A percentile compares a stretch with the other conserved stretches of the same genome.
These are phyloP conservation scores for Prinsepia uniflora DNA, from an alignment of 306 rosid species.

Conservation along the genomic window DNA sequence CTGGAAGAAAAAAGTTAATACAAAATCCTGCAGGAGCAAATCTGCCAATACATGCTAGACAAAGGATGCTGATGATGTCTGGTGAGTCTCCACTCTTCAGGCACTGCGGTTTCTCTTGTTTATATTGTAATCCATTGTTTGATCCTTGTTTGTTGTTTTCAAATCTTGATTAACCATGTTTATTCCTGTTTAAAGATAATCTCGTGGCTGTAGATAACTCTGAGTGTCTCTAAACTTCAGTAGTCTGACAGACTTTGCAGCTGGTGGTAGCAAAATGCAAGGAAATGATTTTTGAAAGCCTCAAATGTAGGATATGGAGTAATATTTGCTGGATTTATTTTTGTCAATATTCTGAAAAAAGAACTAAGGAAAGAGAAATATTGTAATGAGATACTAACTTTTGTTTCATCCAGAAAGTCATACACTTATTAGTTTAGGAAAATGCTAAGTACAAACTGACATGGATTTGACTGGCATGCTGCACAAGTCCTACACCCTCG, in stretches of 20 bases:
- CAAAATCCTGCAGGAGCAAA: constrained; percentile 61
- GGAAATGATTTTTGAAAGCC: neutral
- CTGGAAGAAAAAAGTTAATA: constrained; percentile 66
- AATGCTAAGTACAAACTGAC: neutral
- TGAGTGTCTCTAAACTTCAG: neutral
- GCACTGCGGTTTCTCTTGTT: neutral
- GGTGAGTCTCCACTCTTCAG: constrained; percentile 54
- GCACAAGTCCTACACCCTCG: neutral
- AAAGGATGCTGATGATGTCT: constrained; percentile 69
- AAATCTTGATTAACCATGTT: neutral
- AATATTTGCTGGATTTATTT: neutral
- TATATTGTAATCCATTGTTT: neutral
- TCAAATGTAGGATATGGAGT: neutral
- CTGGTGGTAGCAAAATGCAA: neutral
- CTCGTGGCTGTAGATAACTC: neutral
- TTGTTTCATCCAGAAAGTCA: neutral
- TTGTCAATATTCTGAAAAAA: neutral
- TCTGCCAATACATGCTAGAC: constrained; percentile 43
- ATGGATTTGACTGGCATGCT: neutral
- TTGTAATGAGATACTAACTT: neutral
- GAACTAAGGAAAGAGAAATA: neutral
- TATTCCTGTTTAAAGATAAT: neutral
- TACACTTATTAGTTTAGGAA: neutral
- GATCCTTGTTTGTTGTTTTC: neutral
- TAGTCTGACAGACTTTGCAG: neutral